Conservation (phyloP, 495 filamentous ascomycete species). For the Parathielavia appendiculata region DNA sequence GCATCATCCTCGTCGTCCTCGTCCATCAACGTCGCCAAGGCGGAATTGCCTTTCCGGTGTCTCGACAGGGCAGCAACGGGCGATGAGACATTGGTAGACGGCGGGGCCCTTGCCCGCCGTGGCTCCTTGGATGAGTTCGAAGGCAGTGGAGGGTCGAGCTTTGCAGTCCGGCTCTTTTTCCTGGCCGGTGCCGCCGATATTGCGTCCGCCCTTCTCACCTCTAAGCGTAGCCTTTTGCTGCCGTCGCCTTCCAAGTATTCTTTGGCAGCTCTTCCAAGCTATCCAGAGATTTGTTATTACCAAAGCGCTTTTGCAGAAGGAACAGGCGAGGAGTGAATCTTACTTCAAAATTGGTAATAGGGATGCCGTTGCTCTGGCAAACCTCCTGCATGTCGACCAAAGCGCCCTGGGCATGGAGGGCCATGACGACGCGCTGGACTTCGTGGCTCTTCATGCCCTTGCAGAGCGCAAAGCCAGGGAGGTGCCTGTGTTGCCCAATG, state of each 20-base stretch:
- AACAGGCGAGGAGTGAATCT: slow-evolving; percentile 3
- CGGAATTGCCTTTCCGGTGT: slow-evolving; percentile 46
- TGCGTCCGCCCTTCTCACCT: slow-evolving; percentile 6
- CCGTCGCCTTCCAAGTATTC: neutral
- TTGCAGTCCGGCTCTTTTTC: neutral
- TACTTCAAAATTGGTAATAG: slow-evolving; percentile 39
- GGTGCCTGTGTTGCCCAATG: slow-evolving; percentile 28
- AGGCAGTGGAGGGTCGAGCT: neutral
- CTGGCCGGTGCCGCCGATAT: neutral
- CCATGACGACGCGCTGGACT: slow-evolving; percentile 45
- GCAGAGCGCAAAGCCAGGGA: slow-evolving; percentile 37
- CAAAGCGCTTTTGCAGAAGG: neutral
- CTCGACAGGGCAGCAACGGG: slow-evolving; percentile 49
- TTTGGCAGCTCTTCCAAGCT: slow-evolving; percentile 35
- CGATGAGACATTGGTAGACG: slow-evolving; percentile 84
- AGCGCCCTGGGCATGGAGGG: slow-evolving; percentile 37
- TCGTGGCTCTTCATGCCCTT: slow-evolving; percentile 44
- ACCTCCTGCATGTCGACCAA: slow-evolving; percentile 47
- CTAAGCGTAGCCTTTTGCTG: slow-evolving; percentile 5
- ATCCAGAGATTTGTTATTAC: neutral
- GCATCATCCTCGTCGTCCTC: slow-evolving; percentile 36
- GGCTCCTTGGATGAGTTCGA: neutral
- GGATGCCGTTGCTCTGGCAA: slow-evolving; percentile 31
- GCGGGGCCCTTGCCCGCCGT: slow-evolving; percentile 32
- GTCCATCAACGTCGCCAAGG: slow-evolving; percentile 15